phyloP scores from a whole-genome alignment of 164 flowering plant species.

The Sedum album region DNA sequence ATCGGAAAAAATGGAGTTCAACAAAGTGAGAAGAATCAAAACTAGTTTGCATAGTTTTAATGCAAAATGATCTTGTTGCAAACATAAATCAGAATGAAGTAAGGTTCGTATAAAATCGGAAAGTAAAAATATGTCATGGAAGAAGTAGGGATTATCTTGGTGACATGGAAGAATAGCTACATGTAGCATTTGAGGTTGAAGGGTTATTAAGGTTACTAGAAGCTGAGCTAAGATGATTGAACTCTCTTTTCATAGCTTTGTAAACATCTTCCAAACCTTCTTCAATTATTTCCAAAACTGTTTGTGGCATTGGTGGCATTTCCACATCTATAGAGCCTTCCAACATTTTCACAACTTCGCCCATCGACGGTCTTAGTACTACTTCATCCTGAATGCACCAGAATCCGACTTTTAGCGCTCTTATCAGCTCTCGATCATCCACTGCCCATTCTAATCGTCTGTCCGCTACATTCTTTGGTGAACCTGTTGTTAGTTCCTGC shows the following conservation, averaged over 20 bases:
- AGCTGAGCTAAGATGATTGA: slow-evolving; percentile 38
- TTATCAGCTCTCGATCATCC: slow-evolving; percentile 53
- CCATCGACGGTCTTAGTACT: slow-evolving; percentile 76
- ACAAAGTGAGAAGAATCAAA: no score
- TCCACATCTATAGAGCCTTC: slow-evolving; percentile 66
- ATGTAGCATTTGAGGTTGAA: slow-evolving; percentile 62
- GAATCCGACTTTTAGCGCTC: slow-evolving; percentile 63
- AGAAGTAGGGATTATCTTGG: slow-evolving; percentile 40
- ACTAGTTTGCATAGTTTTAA: no score
- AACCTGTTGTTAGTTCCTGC: slow-evolving; percentile 62
- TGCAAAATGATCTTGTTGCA: no score
- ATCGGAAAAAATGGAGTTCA: no score
- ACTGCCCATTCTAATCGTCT: slow-evolving; percentile 46
- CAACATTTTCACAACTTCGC: slow-evolving; percentile 83
- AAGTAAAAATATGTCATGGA: no score
- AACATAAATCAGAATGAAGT: no score
- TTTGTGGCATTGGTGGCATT: slow-evolving; percentile 76
- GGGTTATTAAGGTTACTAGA: slow-evolving; percentile 27
- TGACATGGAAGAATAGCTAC: slow-evolving; percentile 85
- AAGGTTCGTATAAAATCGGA: no score
- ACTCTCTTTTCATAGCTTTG: slow-evolving; percentile 71
- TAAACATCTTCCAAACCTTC: slow-evolving; percentile 75
- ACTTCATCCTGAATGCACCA: slow-evolving; percentile 97
- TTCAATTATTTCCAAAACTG: slow-evolving; percentile 60
- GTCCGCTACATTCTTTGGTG: slow-evolving; percentile 54